Percentiles rank a stretch among this genome's conserved stretches.
phyloP scores from a whole-genome alignment of 139 green algal species.

The Closterium sp. region DNA sequence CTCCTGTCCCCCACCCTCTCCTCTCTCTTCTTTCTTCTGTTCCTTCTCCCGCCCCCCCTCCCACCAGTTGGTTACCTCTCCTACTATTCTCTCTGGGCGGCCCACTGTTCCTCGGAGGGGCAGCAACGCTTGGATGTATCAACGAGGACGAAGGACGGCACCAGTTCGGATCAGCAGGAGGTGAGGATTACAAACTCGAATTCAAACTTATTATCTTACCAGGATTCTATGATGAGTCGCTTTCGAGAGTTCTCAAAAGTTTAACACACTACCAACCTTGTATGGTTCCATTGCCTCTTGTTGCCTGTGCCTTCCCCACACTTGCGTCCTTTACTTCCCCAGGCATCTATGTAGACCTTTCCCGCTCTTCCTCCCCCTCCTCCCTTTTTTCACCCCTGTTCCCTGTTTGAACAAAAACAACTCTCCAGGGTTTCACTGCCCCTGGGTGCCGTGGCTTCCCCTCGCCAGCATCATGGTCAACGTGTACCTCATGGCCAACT shows the following conservation, averaged over 20 bases:
- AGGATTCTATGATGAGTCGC: background rate
- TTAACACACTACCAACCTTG: background rate
- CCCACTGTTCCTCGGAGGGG: background rate
- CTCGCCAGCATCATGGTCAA: background rate
- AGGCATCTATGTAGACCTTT: no score
- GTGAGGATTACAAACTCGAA: background rate
- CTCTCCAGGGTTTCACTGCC: no score
- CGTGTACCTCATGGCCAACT: slow-evolving; percentile 33
- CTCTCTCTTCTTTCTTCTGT: background rate
- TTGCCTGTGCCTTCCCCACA: no score
- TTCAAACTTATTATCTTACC: background rate
- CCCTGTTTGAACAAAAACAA: no score
- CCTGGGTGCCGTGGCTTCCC: slow-evolving; percentile 35
- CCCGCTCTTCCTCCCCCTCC: no score
- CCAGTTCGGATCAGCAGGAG: background rate
- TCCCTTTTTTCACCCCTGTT: no score
- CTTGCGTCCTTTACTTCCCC: no score
- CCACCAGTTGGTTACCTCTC: background rate
- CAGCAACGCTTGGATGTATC: background rate
- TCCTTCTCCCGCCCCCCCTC: background rate
- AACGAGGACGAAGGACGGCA: slow-evolving; percentile 4
- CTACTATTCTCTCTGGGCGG: background rate
- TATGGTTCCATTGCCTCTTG: slow-evolving; percentile 37
- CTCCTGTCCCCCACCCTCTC: background rate
- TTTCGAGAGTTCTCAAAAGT: background rate